A percentile compares a stretch with the other conserved stretches of the same genome.
Evolutionary conservation across 345 rosid genomes (phyloP).

Genomic region (Rubroshorea leprosula): DNA sequence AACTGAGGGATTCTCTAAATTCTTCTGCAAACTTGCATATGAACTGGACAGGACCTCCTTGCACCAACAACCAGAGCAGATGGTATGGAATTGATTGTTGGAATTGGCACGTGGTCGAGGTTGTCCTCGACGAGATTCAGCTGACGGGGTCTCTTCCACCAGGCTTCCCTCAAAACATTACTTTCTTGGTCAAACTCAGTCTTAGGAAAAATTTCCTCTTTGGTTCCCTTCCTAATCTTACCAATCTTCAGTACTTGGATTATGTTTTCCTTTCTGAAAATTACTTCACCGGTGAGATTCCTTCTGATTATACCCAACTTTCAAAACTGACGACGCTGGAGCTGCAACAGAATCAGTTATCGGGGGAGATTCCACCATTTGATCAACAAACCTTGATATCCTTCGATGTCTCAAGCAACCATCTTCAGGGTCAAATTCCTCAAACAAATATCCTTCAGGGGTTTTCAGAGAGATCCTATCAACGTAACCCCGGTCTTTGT

Average conservation of each 20-base stretch:
- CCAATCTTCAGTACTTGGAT: slow-evolving; percentile 25
- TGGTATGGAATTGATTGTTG: slow-evolving; percentile 48
- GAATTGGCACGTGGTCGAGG: slow-evolving; percentile 33
- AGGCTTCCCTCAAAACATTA: slow-evolving; percentile 26
- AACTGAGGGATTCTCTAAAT: slow-evolving; percentile 34
- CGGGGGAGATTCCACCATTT: slow-evolving; percentile 41
- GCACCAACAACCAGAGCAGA: slow-evolving; percentile 25
- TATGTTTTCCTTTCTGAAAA: slow-evolving; percentile 34
- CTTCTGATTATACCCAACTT: slow-evolving; percentile 23
- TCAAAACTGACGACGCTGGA: slow-evolving; percentile 29
- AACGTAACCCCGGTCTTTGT: slow-evolving; percentile 41
- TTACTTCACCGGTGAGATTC: slow-evolving; percentile 36
- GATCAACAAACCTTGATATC: slow-evolving; percentile 27
- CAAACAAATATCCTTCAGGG: slow-evolving; percentile 24
- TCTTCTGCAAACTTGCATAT: slow-evolving; percentile 23
- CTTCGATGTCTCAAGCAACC: slow-evolving; percentile 48
- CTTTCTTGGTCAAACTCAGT: slow-evolving; percentile 35
- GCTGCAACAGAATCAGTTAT: slow-evolving; percentile 38
- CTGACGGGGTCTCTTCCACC: slow-evolving; percentile 44
- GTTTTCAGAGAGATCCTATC: slow-evolving; percentile 30
- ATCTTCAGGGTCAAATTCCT: slow-evolving; percentile 42
- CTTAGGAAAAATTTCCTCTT: slow-evolving; percentile 35
- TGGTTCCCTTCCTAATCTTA: slow-evolving; percentile 39
- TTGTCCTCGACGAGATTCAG: slow-evolving; percentile 39
- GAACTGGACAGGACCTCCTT: slow-evolving; percentile 54